Evolutionary conservation across 345 rosid species (phyloP).

Genomic region (Rhizophora apiculata): DNA sequence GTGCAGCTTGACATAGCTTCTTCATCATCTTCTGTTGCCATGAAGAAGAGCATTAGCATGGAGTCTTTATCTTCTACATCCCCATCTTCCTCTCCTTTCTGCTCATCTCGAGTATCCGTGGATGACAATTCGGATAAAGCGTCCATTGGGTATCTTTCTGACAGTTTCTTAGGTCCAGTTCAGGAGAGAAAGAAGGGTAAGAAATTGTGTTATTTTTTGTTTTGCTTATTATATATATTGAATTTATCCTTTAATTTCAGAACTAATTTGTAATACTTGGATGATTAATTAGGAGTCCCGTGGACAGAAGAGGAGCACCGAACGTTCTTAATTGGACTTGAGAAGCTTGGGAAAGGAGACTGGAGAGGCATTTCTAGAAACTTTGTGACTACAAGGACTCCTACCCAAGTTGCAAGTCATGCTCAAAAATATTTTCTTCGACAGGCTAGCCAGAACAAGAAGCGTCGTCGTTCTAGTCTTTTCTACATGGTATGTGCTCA

Average conservation of each 20-base stretch:
- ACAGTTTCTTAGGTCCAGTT: constrained; percentile 28
- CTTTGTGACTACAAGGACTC: constrained; percentile 60
- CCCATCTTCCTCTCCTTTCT: constrained; percentile 28
- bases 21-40: constrained; percentile 11
- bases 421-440: constrained; percentile 73
- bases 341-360: constrained; percentile 66
- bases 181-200: constrained; percentile 53
- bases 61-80: constrained; percentile 37
- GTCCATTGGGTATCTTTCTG: constrained; percentile 40
- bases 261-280: background rate
- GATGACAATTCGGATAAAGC: constrained; percentile 32
- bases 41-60: constrained; percentile 59
- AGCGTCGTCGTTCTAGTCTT: constrained; percentile 63
- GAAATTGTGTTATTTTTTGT: background rate
- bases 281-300: constrained; percentile 43
- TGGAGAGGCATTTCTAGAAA: constrained; percentile 70
- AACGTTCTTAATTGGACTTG: constrained; percentile 48
- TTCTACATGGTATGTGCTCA: constrained; percentile 46
- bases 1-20: constrained; percentile 43
- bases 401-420: constrained; percentile 75
- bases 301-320: constrained; percentile 76
- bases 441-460: constrained; percentile 40
- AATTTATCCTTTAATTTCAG: background rate
- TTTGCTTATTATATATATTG: background rate
- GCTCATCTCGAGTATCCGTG: constrained; percentile 32